phyloP scores from a whole-genome alignment of 371 early-diverging fungal genomes.

The Saksenaea vasiformis region DNA sequence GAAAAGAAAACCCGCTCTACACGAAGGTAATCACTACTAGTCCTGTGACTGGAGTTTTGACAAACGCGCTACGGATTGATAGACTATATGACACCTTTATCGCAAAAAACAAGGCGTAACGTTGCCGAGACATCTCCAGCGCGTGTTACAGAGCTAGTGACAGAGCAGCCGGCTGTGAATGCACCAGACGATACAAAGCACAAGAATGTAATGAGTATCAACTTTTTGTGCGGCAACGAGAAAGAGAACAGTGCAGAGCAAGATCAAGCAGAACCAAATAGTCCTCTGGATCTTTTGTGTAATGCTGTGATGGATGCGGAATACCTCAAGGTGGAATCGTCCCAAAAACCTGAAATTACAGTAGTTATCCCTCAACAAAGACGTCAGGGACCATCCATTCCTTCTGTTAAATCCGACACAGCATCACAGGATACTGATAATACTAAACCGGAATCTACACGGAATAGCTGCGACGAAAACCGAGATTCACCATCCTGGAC shows the following conservation, averaged over 20 bases:
- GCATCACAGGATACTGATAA: background rate
- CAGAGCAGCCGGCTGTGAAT: background rate
- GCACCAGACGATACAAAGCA: background rate
- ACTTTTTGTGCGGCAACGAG: conserved; percentile 38
- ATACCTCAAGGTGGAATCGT: conserved; percentile 16
- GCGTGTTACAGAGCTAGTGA: background rate
- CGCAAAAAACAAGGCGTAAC: conserved; percentile 13
- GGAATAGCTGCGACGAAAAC: background rate
- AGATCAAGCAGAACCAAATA: conserved; percentile 11
- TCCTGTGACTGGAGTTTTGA: background rate
- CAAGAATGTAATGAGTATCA: conserved; percentile 44
- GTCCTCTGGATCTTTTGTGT: conserved; percentile 37
- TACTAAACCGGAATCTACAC: background rate
- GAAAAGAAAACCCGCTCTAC: conserved; percentile 32
- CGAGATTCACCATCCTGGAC: conserved; percentile 8
- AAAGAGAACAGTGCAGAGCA: conserved; percentile 6
- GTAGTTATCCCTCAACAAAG: conserved; percentile 22
- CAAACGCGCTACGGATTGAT: background rate
- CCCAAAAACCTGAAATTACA: conserved; percentile 16
- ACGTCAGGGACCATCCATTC: conserved; percentile 11
- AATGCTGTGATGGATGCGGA: conserved; percentile 42
- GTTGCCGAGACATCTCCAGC: background rate
- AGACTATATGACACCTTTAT: conserved; percentile 3
- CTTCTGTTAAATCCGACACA: background rate
- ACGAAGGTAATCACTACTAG: conserved; percentile 30